These are phyloP conservation scores for Ceratocystis papillata DNA, from an alignment of 2,329 filamentous ascomycete genomes.

Conservation along the genomic window DNA sequence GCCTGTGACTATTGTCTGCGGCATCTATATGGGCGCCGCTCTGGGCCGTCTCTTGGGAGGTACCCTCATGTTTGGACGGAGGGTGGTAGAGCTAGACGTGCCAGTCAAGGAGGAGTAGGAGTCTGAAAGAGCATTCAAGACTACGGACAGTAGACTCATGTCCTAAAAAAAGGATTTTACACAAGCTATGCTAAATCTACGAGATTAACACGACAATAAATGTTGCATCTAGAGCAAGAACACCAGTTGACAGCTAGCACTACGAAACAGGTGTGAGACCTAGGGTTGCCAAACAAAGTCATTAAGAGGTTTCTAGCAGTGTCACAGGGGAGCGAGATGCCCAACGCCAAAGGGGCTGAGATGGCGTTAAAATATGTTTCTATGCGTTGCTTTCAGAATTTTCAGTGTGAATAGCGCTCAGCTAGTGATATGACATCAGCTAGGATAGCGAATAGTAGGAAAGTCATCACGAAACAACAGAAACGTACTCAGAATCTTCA, in stretches of 20 bases:
- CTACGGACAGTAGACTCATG: too few species aligned
- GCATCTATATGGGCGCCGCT: conserved; percentile 68
- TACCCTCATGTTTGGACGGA: conserved; percentile 39
- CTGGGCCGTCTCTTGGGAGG: conserved; percentile 56
- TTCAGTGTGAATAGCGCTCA: conserved; percentile 25
- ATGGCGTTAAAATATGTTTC: not conserved
- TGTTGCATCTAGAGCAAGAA: not conserved
- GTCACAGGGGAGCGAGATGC: too few species aligned
- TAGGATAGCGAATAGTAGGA: conserved; percentile 15
- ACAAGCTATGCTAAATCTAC: not conserved
- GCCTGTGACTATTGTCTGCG: conserved; percentile 82
- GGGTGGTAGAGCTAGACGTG: conserved; percentile 29
- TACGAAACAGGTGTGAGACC: not conserved
- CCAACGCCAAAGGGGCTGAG: not conserved
- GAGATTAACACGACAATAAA: not conserved
- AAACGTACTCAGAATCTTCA: conserved; percentile 9
- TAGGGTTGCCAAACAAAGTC: not conserved
- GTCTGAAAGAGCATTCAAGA: not conserved
- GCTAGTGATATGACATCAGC: conserved; percentile 11
- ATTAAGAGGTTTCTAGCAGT: not conserved
- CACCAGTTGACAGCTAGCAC: not conserved
- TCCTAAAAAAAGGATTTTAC: not conserved
- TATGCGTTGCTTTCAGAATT: conserved; percentile 24
- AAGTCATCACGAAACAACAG: conserved; percentile 24
- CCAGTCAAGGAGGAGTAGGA: conserved; percentile 30